Percentiles rank a stretch among this genome's conserved stretches.
phyloP scores from a whole-genome alignment of 768 basidiomycete genomes.

The Lactarius vividus region DNA sequence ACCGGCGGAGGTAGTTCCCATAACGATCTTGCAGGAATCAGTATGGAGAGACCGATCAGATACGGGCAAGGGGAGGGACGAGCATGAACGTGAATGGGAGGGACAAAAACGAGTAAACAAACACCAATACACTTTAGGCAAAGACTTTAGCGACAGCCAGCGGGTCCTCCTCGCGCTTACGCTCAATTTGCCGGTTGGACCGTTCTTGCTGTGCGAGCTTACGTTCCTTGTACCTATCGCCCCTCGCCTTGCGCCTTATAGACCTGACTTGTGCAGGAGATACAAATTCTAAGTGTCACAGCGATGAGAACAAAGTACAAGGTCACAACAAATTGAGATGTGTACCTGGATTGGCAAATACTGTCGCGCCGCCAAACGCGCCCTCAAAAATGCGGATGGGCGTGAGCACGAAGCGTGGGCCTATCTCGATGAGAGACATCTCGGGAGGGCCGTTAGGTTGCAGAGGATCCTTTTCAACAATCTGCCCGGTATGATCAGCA shows the following conservation, averaged over 20 bases:
- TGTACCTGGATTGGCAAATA: slow-evolving; percentile 91
- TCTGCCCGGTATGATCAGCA: slow-evolving; percentile 44
- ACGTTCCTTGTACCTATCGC: slow-evolving; percentile 75
- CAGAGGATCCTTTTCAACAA: slow-evolving; percentile 89
- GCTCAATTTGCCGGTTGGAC: slow-evolving; percentile 57
- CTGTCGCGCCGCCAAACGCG: slow-evolving; percentile 90
- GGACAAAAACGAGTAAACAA: slow-evolving; percentile 10
- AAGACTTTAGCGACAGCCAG: slow-evolving; percentile 89
- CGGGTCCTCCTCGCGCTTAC: slow-evolving; percentile 68
- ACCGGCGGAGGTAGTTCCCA: not conserved
- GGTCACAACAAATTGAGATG: slow-evolving; percentile 29
- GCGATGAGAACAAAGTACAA: slow-evolving; percentile 7
- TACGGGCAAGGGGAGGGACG: not conserved
- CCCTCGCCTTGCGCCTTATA: slow-evolving; percentile 64
- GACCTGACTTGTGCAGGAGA: slow-evolving; percentile 82
- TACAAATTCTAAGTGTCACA: slow-evolving; percentile 69
- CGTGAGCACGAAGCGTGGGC: slow-evolving; percentile 94
- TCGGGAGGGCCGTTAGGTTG: slow-evolving; percentile 83
- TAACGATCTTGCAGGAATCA: not conserved
- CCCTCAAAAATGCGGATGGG: slow-evolving; percentile 99
- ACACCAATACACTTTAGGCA: slow-evolving; percentile 47
- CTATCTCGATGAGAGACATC: slow-evolving; percentile 92
- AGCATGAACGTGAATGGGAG: slow-evolving; percentile 8
- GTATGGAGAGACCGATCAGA: not conserved
- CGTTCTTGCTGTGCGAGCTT: slow-evolving; percentile 76